phyloP scores from a whole-genome alignment of 768 basidiomycete genomes.

The Kwoniella shandongensis region DNA sequence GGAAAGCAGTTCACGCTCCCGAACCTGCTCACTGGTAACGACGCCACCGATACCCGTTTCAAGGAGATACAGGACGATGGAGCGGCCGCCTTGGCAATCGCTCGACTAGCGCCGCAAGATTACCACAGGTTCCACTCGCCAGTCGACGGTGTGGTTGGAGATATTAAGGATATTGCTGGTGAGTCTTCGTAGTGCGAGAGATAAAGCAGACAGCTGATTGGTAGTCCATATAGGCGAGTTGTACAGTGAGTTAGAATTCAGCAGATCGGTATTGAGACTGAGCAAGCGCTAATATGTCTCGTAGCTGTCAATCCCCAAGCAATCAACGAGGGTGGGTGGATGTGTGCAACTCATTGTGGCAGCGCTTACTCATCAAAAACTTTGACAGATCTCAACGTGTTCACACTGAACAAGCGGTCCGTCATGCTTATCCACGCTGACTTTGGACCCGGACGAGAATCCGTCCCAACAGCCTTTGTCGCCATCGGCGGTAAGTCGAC shows the following conservation, averaged over 20 bases:
- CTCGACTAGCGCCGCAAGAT: slow-evolving; percentile 75
- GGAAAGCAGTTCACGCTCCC: slow-evolving; percentile 70
- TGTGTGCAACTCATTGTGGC: no score
- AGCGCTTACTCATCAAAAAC: slow-evolving; percentile 62
- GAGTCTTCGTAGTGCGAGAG: slow-evolving; percentile 2
- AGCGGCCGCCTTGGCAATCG: slow-evolving; percentile 60
- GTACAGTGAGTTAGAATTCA: slow-evolving; percentile 39
- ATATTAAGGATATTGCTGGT: slow-evolving; percentile 49
- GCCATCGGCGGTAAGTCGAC: slow-evolving; percentile 63
- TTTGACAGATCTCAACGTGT: slow-evolving; percentile 49
- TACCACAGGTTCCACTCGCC: slow-evolving; percentile 80
- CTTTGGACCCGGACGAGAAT: slow-evolving; percentile 35
- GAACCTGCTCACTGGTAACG: slow-evolving; percentile 59
- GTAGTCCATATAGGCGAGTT: slow-evolving; percentile 32
- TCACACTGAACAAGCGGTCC: slow-evolving; percentile 52
- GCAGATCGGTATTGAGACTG: background rate
- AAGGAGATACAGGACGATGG: slow-evolving; percentile 47
- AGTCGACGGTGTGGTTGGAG: slow-evolving; percentile 60
- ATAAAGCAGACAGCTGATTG: background rate
- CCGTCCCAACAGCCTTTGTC: slow-evolving; percentile 63
- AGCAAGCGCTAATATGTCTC: background rate
- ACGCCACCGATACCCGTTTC: slow-evolving; percentile 53
- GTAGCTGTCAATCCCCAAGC: slow-evolving; percentile 72
- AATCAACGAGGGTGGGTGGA: slow-evolving; percentile 64
- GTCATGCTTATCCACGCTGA: slow-evolving; percentile 43